A percentile compares a stretch with the other conserved stretches of the same genome.
phyloP scores from a whole-genome alignment of 345 rosid species.

The Aquilaria yunnanensis region DNA sequence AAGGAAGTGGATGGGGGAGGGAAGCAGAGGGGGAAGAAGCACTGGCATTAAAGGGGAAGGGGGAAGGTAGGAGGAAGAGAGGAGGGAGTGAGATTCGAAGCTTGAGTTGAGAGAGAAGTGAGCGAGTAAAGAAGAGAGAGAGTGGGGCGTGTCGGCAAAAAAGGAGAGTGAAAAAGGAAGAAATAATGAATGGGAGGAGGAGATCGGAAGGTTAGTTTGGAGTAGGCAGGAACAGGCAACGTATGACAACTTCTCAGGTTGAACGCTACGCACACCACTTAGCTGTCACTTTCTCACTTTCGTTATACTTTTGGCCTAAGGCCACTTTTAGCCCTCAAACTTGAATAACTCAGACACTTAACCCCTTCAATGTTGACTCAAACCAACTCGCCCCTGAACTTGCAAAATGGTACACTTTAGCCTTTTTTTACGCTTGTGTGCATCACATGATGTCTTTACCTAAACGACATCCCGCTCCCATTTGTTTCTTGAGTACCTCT shows the following conservation, averaged over 20 bases:
- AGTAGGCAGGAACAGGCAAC: constrained; percentile 7
- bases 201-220: not conserved
- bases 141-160: constrained; percentile 38
- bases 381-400: not conserved
- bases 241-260: constrained; percentile 9
- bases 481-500: too few relatives aligned
- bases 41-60: constrained; percentile 40
- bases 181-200: not conserved
- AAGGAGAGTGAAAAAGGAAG: not conserved
- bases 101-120: constrained; percentile 30
- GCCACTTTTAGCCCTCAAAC: not conserved
- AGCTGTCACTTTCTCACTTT: not conserved
- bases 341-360: not conserved
- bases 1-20: constrained; percentile 17
- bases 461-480: too few relatives aligned
- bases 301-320: not conserved
- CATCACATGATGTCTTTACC: not conserved
- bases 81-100: constrained; percentile 34
- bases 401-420: not conserved
- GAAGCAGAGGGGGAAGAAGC: constrained; percentile 24
- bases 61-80: constrained; percentile 14
- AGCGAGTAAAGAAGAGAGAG: constrained; percentile 23
- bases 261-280: not conserved
- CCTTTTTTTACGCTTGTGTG: not conserved
- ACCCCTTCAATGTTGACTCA: not conserved